Evolutionary conservation across 2,329 filamentous ascomycete species (phyloP).

Genomic region (Fusarium concolor): DNA sequence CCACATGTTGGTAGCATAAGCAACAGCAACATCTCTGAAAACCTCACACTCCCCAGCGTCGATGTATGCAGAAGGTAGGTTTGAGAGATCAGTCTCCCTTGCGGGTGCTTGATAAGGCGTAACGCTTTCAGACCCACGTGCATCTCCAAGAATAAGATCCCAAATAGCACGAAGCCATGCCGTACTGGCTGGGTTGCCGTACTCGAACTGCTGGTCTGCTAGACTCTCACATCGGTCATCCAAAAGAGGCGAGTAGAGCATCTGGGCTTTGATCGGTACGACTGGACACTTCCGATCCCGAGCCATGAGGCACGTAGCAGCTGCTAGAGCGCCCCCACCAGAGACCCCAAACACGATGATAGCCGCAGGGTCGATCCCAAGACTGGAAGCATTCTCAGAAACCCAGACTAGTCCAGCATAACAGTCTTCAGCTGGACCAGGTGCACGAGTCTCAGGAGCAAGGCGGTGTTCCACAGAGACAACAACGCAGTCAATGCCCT

Average conservation of each 20-base stretch:
- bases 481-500: too few species aligned
- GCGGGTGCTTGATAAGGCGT: slow-evolving; percentile 1
- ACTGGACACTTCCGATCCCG: neutral
- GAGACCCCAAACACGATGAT: slow-evolving; percentile 7
- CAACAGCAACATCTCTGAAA: slow-evolving; percentile 1
- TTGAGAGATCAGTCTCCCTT: neutral
- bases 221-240: slow-evolving; percentile 12
- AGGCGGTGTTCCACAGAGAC: too few species aligned
- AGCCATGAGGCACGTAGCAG: slow-evolving; percentile 12
- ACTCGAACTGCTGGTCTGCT: slow-evolving; percentile 13
- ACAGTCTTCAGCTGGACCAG: too few species aligned
- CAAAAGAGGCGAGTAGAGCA: slow-evolving; percentile 7
- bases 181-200: slow-evolving; percentile 2
- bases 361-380: neutral
- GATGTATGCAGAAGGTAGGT: neutral
- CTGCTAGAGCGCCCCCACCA: slow-evolving; percentile 9
- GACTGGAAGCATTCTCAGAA: neutral
- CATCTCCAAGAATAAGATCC: slow-evolving; percentile 14
- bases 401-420: too few species aligned
- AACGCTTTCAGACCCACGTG: neutral
- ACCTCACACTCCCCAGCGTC: slow-evolving; percentile 12
- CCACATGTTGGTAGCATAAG: slow-evolving; percentile 9
- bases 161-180: slow-evolving; percentile 11
- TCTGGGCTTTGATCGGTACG: slow-evolving; percentile 5
- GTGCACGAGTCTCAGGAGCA: too few species aligned